Evolutionary conservation across 345 rosid genomes (phyloP).

Genomic region (Murraya paniculata): DNA sequence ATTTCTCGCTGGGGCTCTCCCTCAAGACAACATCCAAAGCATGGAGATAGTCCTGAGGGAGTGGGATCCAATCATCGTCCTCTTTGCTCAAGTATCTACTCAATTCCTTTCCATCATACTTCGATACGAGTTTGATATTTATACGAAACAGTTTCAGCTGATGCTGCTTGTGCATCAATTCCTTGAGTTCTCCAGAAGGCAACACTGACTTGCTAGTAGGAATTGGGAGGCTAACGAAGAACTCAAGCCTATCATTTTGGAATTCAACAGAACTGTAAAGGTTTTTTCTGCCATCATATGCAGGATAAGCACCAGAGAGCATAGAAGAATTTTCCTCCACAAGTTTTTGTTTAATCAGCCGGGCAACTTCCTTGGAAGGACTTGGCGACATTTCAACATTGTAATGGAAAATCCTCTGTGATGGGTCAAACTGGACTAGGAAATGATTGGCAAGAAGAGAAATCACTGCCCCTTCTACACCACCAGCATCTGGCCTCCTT

Average conservation of each 20-base stretch:
- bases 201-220: conserved; percentile 37
- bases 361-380: conserved; percentile 79
- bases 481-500: conserved; percentile 83
- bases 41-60: conserved; percentile 90
- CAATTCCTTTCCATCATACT: conserved; percentile 73
- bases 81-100: conserved; percentile 61
- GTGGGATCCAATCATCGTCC: conserved; percentile 67
- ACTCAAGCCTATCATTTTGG: conserved; percentile 76
- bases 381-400: conserved; percentile 79
- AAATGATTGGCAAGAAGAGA: conserved; percentile 92
- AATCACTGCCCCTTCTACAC: conserved; percentile 69
- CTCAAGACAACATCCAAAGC: conserved; percentile 92
- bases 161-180: conserved; percentile 45
- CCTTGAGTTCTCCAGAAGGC: conserved; percentile 29
- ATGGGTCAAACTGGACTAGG: conserved; percentile 70
- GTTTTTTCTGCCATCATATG: conserved; percentile 83
- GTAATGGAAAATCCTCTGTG: conserved; percentile 77
- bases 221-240: conserved; percentile 84
- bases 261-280: conserved; percentile 85
- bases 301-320: conserved; percentile 65
- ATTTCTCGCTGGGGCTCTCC: conserved; percentile 78
- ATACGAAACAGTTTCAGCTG: conserved; percentile 67
- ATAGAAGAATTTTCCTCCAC: conserved; percentile 50
- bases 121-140: conserved; percentile 73
- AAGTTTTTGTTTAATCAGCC: conserved; percentile 79